Evolutionary conservation across 306 rosid species (phyloP).

Genomic region (Morella rubra): DNA sequence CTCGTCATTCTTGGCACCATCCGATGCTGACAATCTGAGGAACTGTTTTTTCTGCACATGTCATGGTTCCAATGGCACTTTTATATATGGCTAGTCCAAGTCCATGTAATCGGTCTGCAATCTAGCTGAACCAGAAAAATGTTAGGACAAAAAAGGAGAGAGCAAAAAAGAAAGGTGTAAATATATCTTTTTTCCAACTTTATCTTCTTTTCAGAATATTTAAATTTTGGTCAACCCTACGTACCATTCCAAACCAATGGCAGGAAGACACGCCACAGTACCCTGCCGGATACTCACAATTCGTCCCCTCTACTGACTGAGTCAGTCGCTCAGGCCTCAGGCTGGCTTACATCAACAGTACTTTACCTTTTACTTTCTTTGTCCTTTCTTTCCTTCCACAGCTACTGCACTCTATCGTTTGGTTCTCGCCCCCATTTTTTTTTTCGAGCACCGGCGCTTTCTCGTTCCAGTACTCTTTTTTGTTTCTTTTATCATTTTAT

Average conservation of each 20-base stretch:
- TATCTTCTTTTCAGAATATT: constrained; percentile 13
- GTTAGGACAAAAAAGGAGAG: neutral
- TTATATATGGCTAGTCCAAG: neutral
- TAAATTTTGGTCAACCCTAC: constrained; percentile 13
- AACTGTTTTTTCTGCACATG: neutral
- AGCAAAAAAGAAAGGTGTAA: neutral
- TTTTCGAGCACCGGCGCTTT: too few species aligned
- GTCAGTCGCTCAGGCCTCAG: constrained; percentile 7
- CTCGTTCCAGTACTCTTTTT: too few species aligned
- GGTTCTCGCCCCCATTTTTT: too few species aligned
- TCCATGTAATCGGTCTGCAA: neutral
- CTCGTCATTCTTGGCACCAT: neutral
- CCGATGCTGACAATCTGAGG: neutral
- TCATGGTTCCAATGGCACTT: neutral
- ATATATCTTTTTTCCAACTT: neutral
- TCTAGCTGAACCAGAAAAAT: neutral
- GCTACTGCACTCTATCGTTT: too few species aligned
- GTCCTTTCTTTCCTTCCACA: neutral
- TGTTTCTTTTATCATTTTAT: too few species aligned
- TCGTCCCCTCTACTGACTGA: neutral
- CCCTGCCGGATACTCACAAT: neutral
- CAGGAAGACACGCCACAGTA: constrained; percentile 3
- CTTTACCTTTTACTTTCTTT: constrained; percentile 6
- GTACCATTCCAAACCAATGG: constrained; percentile 4
- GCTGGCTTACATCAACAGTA: neutral